Evolutionary conservation across 176 grass and related monocot genomes (phyloP).

Genomic region (Microstegium vimineum): DNA sequence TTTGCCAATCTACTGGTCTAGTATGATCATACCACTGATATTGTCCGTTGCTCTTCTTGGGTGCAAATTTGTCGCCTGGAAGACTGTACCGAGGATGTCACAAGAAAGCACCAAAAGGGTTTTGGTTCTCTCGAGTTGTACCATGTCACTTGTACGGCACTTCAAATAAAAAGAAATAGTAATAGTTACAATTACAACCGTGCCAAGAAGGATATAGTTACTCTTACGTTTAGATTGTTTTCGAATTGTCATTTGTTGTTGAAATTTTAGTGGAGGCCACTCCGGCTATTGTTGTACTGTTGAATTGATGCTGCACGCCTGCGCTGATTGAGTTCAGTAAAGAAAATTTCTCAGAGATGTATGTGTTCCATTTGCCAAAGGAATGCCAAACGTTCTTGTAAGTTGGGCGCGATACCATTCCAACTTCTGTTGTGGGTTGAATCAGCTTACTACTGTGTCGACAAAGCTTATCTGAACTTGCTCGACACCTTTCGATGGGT

Average conservation of each 20-base stretch:
- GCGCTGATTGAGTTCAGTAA: background rate
- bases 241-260: background rate
- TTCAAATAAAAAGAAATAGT: background rate
- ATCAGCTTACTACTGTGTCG: background rate
- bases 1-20: background rate
- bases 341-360: background rate
- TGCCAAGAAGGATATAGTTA: constrained; percentile 21
- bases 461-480: too few species aligned
- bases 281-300: background rate
- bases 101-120: background rate
- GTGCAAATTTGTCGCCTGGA: background rate
- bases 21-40: background rate
- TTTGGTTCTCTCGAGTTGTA: constrained; percentile 52
- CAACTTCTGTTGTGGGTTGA: background rate
- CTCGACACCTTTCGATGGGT: too few species aligned
- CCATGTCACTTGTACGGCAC: constrained; percentile 19
- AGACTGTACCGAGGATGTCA: constrained; percentile 11
- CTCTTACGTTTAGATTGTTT: background rate
- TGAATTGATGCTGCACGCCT: background rate
- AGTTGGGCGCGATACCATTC: background rate
- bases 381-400: background rate
- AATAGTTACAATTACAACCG: background rate
- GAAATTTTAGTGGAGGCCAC: background rate
- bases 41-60: background rate
- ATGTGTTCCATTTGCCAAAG: background rate